phyloP scores from a whole-genome alignment of 2,329 filamentous ascomycete genomes.

The Colletotrichum sp. region DNA sequence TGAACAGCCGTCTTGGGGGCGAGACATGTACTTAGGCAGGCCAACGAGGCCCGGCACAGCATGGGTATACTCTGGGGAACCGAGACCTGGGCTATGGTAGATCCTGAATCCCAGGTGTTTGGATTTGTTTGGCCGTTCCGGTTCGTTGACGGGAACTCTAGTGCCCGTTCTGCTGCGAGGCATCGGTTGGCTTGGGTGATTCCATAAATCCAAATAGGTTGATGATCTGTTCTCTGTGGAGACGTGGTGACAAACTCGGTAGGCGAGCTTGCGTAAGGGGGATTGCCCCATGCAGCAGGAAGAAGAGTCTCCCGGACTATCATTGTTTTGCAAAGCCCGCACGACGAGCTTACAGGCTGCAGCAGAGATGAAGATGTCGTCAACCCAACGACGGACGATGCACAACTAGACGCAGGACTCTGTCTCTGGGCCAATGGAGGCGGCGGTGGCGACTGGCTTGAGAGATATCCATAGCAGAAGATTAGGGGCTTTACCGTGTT shows the following conservation, averaged over 20 bases:
- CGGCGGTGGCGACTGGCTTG: not conserved
- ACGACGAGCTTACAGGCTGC: not conserved
- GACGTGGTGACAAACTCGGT: not conserved
- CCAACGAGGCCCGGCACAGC: not conserved
- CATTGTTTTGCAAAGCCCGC: not conserved
- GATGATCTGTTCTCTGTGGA: not conserved
- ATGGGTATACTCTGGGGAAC: not conserved
- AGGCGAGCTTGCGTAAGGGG: not conserved
- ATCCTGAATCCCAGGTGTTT: not conserved
- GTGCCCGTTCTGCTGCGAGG: not conserved
- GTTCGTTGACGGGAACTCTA: not conserved
- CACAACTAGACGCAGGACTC: not conserved
- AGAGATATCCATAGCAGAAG: not conserved
- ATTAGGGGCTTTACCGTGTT: not conserved
- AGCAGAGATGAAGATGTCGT: not conserved
- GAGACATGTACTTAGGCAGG: not conserved
- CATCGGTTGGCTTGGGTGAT: not conserved
- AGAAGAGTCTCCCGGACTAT: not conserved
- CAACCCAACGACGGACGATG: not conserved
- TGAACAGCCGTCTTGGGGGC: not conserved
- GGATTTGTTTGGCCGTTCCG: not conserved
- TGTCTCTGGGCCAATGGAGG: not conserved
- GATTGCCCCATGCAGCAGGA: not conserved
- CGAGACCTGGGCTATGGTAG: not conserved
- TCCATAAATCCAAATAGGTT: not conserved